Percentiles rank a stretch among this genome's conserved stretches.
Conservation (phyloP, 1,139 yeast genomes). For the Starmera stellimalicola region DNA sequence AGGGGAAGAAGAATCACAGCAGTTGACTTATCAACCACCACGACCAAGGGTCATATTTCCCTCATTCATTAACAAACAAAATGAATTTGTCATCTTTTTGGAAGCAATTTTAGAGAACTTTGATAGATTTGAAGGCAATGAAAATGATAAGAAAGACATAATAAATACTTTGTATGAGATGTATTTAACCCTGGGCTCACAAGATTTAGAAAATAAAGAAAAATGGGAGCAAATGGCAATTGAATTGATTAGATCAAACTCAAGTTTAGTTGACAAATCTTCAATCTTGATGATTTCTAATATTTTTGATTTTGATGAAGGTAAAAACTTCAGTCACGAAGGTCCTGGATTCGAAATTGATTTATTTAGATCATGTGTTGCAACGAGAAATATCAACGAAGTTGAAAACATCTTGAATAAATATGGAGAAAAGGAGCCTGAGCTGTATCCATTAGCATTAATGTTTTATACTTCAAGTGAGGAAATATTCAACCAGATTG, state of each 20-base stretch:
- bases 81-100: slow-evolving; percentile 84
- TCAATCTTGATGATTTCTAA: slow-evolving; percentile 59
- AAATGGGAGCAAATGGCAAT: slow-evolving; percentile 64
- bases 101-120: slow-evolving; percentile 86
- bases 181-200: slow-evolving; percentile 55
- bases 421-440: slow-evolving; percentile 55
- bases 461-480: slow-evolving; percentile 54
- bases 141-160: slow-evolving; percentile 61
- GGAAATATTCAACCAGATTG: slow-evolving; percentile 42
- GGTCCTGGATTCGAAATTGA: slow-evolving; percentile 33
- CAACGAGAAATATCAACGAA: slow-evolving; percentile 46
- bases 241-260: slow-evolving; percentile 35
- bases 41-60: slow-evolving; percentile 81
- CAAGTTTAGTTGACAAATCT: slow-evolving; percentile 41
- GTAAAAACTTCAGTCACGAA: slow-evolving; percentile 27
- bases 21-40: slow-evolving; percentile 86
- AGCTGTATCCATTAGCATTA: slow-evolving; percentile 57
- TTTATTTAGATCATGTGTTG: slow-evolving; percentile 53
- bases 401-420: slow-evolving; percentile 49
- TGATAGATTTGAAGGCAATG: slow-evolving; percentile 63
- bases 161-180: slow-evolving; percentile 74
- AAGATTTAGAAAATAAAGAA: slow-evolving; percentile 25
- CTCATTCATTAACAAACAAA: slow-evolving; percentile 73
- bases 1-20: slow-evolving; percentile 4
- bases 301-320: slow-evolving; percentile 42